Conservation (phyloP, 129 eudicot genomes). For the Glebionis coronaria region DNA sequence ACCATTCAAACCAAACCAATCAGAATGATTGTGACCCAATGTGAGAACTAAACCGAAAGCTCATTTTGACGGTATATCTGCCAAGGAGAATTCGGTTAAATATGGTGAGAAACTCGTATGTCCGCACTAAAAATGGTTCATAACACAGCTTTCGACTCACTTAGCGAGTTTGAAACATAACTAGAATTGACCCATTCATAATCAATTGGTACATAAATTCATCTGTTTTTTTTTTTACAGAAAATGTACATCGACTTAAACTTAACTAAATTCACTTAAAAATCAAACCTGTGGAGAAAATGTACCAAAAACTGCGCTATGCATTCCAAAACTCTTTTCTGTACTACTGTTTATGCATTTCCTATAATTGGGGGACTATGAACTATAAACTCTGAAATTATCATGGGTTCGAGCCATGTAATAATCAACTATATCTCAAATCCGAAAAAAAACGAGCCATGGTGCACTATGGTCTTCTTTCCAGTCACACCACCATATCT, state of each 20-base stretch:
- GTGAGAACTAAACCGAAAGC: background rate
- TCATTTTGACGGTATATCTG: too few relatives aligned
- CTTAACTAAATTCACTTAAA: background rate
- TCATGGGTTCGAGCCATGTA: constrained; percentile 21
- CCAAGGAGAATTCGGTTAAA: too few relatives aligned
- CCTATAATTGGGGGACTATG: constrained; percentile 12
- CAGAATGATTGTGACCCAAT: background rate
- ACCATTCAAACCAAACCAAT: too few relatives aligned
- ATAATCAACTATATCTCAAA: constrained; percentile 4
- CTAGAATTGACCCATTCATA: too few relatives aligned
- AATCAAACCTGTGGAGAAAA: background rate
- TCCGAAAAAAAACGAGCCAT: background rate
- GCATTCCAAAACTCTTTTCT: background rate
- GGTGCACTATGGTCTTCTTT: background rate
- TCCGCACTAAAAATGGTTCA: too few relatives aligned
- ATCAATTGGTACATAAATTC: too few relatives aligned
- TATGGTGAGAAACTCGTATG: too few relatives aligned
- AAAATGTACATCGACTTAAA: background rate
- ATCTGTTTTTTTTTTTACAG: too few relatives aligned
- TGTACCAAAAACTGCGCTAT: constrained; percentile 9
- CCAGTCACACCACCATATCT: constrained; percentile 24
- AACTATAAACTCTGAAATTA: background rate
- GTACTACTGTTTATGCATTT: constrained; percentile 7
- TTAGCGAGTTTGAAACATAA: too few relatives aligned
- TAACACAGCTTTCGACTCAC: too few relatives aligned